Evolutionary conservation across 1,284 basidiomycete species (phyloP).

Genomic region (Fomitiporia mediterranea): DNA sequence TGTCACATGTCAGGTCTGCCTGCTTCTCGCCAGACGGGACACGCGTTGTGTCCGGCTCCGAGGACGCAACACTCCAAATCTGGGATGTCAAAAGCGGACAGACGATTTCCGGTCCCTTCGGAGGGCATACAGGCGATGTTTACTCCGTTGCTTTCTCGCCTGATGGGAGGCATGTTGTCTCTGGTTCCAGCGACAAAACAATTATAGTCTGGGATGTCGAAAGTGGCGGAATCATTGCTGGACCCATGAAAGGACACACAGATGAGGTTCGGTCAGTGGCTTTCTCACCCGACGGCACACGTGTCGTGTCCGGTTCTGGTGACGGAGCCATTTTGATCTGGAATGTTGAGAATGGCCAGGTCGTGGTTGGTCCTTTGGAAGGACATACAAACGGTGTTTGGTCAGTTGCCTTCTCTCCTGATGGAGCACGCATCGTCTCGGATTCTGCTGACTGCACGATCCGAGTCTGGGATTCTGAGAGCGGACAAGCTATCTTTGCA

Average conservation of each 20-base stretch:
- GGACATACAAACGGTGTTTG: background rate
- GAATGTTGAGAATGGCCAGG: background rate
- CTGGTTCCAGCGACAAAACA: slow-evolving; percentile 3
- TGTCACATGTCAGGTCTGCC: background rate
- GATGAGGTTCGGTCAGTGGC: background rate
- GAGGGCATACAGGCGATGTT: background rate
- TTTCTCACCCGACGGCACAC: background rate
- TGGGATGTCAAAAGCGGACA: background rate
- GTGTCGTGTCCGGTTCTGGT: background rate
- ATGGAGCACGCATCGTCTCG: background rate
- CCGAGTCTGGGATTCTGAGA: slow-evolving; percentile 11
- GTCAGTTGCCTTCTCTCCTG: slow-evolving; percentile 8
- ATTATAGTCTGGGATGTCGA: background rate
- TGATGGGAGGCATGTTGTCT: background rate
- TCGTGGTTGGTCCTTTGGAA: background rate
- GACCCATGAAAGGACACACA: background rate
- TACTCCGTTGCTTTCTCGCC: slow-evolving; percentile 4
- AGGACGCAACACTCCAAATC: background rate
- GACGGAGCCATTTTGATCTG: background rate
- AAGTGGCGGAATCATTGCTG: background rate
- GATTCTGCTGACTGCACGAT: slow-evolving; percentile 1
- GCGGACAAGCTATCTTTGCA: background rate
- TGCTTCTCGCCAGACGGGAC: slow-evolving; percentile 1
- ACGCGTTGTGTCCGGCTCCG: background rate
- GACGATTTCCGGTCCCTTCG: background rate